Evolutionary conservation across 495 filamentous ascomycete species (phyloP), one percentile per base, ranked within the genome.

Genomic region (Entonaema liquescens): DNA sequence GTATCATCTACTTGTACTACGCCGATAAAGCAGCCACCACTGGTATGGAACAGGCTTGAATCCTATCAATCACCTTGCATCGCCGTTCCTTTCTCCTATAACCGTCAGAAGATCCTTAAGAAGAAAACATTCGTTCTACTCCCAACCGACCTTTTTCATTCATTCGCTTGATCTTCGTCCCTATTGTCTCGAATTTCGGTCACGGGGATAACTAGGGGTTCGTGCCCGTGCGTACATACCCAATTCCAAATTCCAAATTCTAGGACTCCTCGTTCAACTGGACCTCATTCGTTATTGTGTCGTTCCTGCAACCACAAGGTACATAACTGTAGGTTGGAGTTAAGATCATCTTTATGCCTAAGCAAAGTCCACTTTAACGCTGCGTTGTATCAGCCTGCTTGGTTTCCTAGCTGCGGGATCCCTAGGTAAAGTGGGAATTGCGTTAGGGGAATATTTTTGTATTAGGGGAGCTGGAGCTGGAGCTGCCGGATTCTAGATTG

Each of bases 191-290:
- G 53, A 65, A 65, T 55, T 13, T 65, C 29, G 31, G 54, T 68
- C 59, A 60, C 64, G 25, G 4, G 53, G 70, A 36, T 50, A 31
- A 50, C 19, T 35, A 40, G 52, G 53, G 44, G 25, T 26, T 42
- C 15, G 60, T 60, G 65, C 70, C 70, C 65, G 60, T 73, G 65
- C 65, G 55, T 68, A 36, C 64, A 64, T 57, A 64, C 56, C 59
- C 15, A 26, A 38, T 36, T 8, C 49, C n/a, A 38, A 40, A 40
- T 40, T 47, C 42, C 38, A 55, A 55, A 33, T 33, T 33, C 31
- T 33, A 33, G 31, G 29, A 3, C 29, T 59, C 25, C 44, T 50
- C 35, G 38, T 28, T 33, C 35, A 23, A n/a, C 57, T 53, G 57
- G 57, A 31, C 59, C 60, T 28, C 28, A n/a, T 50, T 50, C 23